Evolutionary conservation across 1,284 basidiomycete species (phyloP).

Genomic region (Pascua sp.): DNA sequence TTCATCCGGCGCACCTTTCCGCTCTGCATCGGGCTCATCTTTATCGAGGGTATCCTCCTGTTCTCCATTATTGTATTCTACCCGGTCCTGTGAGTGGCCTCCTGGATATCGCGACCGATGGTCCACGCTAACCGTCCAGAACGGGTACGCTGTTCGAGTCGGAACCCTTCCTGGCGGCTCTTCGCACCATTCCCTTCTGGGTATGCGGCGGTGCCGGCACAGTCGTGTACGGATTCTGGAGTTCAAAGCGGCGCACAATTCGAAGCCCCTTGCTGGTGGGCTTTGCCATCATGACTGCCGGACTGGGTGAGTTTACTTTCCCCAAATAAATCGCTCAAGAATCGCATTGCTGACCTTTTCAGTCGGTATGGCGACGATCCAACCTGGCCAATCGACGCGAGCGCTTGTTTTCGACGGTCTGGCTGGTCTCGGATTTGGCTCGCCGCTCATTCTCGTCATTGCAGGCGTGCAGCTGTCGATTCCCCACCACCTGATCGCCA

Average conservation of each 20-base stretch:
- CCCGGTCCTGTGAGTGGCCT: slow-evolving; percentile 1
- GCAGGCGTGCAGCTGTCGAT: slow-evolving; percentile 20
- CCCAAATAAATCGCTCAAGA: too few species aligned
- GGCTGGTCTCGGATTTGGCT: slow-evolving; percentile 20
- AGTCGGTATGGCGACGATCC: slow-evolving; percentile 16
- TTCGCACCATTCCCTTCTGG: slow-evolving; percentile 11
- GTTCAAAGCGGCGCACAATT: slow-evolving; percentile 12
- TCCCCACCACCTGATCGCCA: slow-evolving; percentile 25
- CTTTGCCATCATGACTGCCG: slow-evolving; percentile 16
- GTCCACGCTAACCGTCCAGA: too few species aligned
- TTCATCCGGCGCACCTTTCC: slow-evolving; percentile 16
- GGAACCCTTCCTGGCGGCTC: slow-evolving; percentile 8
- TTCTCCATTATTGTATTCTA: slow-evolving; percentile 19
- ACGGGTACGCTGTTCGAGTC: slow-evolving; percentile 13
- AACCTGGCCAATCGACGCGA: slow-evolving; percentile 7
- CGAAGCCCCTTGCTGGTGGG: slow-evolving; percentile 13
- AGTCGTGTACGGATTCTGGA: slow-evolving; percentile 14
- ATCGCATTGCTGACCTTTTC: too few species aligned
- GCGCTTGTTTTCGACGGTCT: slow-evolving; percentile 12
- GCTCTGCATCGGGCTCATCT: slow-evolving; percentile 16
- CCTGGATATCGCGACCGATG: too few species aligned
- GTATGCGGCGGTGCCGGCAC: slow-evolving; percentile 3
- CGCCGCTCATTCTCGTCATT: slow-evolving; percentile 24
- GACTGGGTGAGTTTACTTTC: not conserved
- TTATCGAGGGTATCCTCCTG: slow-evolving; percentile 19